A percentile compares a stretch with the other conserved stretches of the same genome.
These are phyloP conservation scores for Azolla pinnata DNA, from an alignment of 75 land plant genomes.

Conservation along the genomic window DNA sequence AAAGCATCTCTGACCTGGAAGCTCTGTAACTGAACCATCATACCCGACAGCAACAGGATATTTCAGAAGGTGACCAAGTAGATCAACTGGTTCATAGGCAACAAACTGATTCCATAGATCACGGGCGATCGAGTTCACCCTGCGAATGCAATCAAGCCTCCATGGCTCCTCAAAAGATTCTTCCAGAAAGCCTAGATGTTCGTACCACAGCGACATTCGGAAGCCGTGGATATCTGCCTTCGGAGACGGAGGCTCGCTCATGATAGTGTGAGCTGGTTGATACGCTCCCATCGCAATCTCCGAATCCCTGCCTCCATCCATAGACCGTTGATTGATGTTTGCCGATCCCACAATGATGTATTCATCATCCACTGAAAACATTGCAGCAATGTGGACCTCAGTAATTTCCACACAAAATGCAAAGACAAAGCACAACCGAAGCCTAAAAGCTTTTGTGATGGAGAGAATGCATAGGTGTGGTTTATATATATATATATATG, in stretches of 20 bases:
- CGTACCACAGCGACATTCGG: constrained; percentile 86
- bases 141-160: constrained; percentile 52
- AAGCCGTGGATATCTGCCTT: constrained; percentile 76
- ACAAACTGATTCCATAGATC: constrained; percentile 65
- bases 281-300: constrained; percentile 95
- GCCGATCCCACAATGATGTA: constrained; percentile 90
- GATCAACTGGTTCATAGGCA: constrained; percentile 47
- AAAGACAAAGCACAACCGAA: neutral
- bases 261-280: constrained; percentile 63
- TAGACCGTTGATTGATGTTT: constrained; percentile 91
- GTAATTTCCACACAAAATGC: constrained; percentile 27
- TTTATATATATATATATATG: too few relatives aligned
- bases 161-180: constrained; percentile 50
- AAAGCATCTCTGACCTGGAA: constrained; percentile 56
- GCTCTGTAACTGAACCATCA: constrained; percentile 51
- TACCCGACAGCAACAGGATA: constrained; percentile 53
- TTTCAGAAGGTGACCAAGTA: constrained; percentile 72
- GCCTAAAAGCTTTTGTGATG: too few relatives aligned
- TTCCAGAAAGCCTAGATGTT: constrained; percentile 73
- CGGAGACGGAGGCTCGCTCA: constrained; percentile 51
- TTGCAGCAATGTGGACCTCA: neutral
- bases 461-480: too few relatives aligned
- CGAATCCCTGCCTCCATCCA: constrained; percentile 86
- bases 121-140: constrained; percentile 63
- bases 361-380: constrained; percentile 81